Evolutionary conservation across 257 asterid genomes (phyloP).

Genomic region (Paraleonurus japonicus): DNA sequence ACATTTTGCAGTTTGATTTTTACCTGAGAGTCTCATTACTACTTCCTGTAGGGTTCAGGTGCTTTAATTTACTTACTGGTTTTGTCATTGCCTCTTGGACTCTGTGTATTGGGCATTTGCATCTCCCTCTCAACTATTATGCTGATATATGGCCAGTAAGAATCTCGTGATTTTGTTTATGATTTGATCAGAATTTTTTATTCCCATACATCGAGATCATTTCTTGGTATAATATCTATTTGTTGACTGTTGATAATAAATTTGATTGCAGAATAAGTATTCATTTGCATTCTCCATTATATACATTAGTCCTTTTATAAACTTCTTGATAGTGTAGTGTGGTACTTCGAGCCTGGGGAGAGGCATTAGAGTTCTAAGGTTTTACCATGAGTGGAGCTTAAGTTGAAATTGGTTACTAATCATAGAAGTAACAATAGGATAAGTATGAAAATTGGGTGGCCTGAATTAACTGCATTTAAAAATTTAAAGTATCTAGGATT

Average conservation of each 20-base stretch:
- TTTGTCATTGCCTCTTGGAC: slow-evolving; percentile 91
- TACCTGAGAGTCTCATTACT: slow-evolving; percentile 32
- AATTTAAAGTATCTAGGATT: neutral
- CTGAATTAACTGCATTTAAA: neutral
- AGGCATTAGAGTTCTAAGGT: neutral
- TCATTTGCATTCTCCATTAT: neutral
- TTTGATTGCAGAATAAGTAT: neutral
- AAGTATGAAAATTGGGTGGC: neutral
- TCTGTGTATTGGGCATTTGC: slow-evolving; percentile 77
- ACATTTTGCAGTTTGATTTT: slow-evolving; percentile 12
- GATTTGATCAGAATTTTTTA: slow-evolving; percentile 17
- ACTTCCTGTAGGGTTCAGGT: slow-evolving; percentile 72
- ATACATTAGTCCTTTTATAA: neutral
- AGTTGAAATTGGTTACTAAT: neutral
- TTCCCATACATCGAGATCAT: neutral
- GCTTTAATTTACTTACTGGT: slow-evolving; percentile 74
- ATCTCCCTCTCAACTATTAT: slow-evolving; percentile 63
- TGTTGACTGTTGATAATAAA: neutral
- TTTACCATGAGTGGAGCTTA: neutral
- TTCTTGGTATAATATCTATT: neutral
- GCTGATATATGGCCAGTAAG: slow-evolving; percentile 92
- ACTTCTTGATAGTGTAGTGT: slow-evolving; percentile 15
- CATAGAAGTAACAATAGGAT: neutral
- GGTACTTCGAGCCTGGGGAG: neutral
- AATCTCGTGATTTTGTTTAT: slow-evolving; percentile 23